Base-by-base conservation (phyloP, 441 rosid species). In the Theobroma grandiflorum region DNA sequence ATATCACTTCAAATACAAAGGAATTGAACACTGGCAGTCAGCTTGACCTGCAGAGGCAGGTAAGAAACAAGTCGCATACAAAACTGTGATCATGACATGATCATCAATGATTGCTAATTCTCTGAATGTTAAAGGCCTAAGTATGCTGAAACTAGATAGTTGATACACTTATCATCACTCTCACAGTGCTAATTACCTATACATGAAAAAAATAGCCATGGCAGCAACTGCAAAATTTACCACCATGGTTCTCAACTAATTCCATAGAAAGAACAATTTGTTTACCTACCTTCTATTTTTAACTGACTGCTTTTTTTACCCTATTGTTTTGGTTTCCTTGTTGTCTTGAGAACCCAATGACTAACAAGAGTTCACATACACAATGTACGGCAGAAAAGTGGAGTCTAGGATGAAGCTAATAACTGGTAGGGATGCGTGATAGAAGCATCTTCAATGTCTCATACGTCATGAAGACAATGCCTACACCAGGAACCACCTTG, bases 401-500 rank as follows among this genome's bases (percentile, higher is more conserved):
- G 68, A 50, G 62, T 26, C 38, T 2, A 35, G 50, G 62, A 78
- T 22, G 66, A 22, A 14, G 68, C 72, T 81, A 87, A 31, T 55
- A 55, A 66, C 26, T 38, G 65, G 86, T 58, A 62, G 92, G 59
- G 45, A 72, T 64, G 80, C 85, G 26, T 5, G 92, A 76, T 18
- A 95, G 84, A 81, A 90, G 89, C 66, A 52, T 88, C 84, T 89
- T 94, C 81, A 97, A 74, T 55, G 91, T 79, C 85, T 97, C 98
- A 37, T 88, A 95, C 5, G 97, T 92, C 99, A 94, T 97, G 89
- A 97, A 97, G 80, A 89, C 87, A 53, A 97, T 97, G 83, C 99
- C 99, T 16, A 95, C 99, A 62, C 95, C 87, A 7, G 98, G 98
- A 78, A 95, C 96, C 58, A 95, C 99, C 88, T 96, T 95, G 92